These are phyloP conservation scores for Hypoxylon sp. DNA, from an alignment of 2,329 filamentous ascomycete species.

Conservation along the genomic window DNA sequence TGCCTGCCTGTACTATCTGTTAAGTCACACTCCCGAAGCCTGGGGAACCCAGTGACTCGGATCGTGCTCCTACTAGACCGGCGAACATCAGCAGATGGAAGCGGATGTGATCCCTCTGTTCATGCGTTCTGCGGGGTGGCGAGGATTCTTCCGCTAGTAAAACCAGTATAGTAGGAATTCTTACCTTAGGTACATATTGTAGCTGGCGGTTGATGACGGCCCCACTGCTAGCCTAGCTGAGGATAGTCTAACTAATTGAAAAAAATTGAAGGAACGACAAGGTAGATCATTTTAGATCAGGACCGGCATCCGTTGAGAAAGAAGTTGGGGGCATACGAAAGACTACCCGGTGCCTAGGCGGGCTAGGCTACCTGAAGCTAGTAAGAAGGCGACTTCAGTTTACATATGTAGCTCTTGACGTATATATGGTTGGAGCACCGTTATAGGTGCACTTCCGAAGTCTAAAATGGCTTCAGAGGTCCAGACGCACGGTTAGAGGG, in stretches of 20 bases:
- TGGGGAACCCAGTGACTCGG: background rate
- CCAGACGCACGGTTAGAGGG: background rate
- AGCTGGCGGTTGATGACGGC: slow-evolving; percentile 13
- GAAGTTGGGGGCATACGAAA: slow-evolving; percentile 11
- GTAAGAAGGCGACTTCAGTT: slow-evolving; percentile 6
- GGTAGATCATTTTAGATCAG: slow-evolving; percentile 37
- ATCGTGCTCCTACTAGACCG: slow-evolving; percentile 12
- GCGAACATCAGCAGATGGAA: background rate
- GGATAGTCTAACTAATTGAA: slow-evolving; percentile 14
- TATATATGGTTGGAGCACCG: background rate
- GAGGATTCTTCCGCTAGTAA: slow-evolving; percentile 5
- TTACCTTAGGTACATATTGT: no score
- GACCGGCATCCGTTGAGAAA: slow-evolving; percentile 19
- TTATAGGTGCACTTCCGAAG: slow-evolving; percentile 18
- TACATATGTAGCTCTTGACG: slow-evolving; percentile 8
- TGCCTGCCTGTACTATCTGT: background rate
- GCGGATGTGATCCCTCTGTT: slow-evolving; percentile 10
- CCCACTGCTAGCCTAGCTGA: slow-evolving; percentile 9
- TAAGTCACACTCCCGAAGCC: slow-evolving; percentile 2
- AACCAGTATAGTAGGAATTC: slow-evolving; percentile 1
- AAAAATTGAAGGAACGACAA: slow-evolving; percentile 28
- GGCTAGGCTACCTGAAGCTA: slow-evolving; percentile 7
- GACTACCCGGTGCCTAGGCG: slow-evolving; percentile 14
- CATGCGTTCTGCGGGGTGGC: slow-evolving; percentile 1
- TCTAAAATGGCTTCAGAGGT: slow-evolving; percentile 22